A percentile compares a stretch with the other conserved stretches of the same genome.
Evolutionary conservation across 306 rosid genomes (phyloP).

Genomic region (Biancaea sappan): DNA sequence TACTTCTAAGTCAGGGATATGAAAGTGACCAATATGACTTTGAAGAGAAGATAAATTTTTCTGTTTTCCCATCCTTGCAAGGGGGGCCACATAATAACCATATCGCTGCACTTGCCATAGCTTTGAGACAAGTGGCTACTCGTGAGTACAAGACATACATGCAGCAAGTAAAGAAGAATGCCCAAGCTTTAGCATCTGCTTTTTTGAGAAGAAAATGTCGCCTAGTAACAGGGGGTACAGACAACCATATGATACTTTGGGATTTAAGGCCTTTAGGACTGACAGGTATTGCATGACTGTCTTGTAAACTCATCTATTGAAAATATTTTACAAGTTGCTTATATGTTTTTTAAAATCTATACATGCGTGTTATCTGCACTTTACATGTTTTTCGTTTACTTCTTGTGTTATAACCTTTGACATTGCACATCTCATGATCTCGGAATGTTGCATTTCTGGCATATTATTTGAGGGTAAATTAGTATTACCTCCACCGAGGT

Average conservation of each 20-base stretch:
- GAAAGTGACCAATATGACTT: slow-evolving; percentile 75
- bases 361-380: slow-evolving; percentile 13
- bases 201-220: slow-evolving; percentile 74
- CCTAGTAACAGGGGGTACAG: slow-evolving; percentile 91
- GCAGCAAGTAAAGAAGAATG: slow-evolving; percentile 95
- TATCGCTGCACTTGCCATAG: slow-evolving; percentile 94
- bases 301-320: background rate
- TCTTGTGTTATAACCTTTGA: background rate
- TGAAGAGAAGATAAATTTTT: slow-evolving; percentile 89
- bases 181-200: slow-evolving; percentile 84
- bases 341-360: slow-evolving; percentile 8
- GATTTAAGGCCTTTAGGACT: slow-evolving; percentile 86
- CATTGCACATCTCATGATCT: background rate
- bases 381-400: background rate
- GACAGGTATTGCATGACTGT: slow-evolving; percentile 58
- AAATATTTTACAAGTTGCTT: slow-evolving; percentile 20
- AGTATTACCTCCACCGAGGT: too few species aligned
- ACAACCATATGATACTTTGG: slow-evolving; percentile 92
- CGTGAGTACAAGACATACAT: slow-evolving; percentile 81
- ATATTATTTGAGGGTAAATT: too few species aligned
- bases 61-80: slow-evolving; percentile 92
- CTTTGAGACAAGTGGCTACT: slow-evolving; percentile 86
- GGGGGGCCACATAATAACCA: slow-evolving; percentile 99
- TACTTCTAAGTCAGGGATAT: slow-evolving; percentile 64
- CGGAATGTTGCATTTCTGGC: background rate